Evolutionary conservation across 768 basidiomycete genomes (phyloP).

Genomic region (Kwoniella sp.): DNA sequence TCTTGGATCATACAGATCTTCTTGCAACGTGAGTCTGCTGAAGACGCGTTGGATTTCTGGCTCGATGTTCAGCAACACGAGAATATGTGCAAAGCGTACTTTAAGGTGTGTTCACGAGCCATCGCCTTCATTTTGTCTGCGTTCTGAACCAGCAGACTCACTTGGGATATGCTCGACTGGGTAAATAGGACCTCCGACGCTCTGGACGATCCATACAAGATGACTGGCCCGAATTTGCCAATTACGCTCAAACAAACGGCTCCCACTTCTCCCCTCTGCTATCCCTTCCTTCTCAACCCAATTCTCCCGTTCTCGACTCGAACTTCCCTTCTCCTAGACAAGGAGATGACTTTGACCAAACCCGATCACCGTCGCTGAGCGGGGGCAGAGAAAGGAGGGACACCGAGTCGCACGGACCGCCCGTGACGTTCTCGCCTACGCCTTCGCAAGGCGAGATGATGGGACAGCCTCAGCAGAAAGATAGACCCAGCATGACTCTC

Average conservation of each 20-base stretch:
- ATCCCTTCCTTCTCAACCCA: slow-evolving; percentile 56
- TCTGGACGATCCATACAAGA: slow-evolving; percentile 89
- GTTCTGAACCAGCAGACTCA: not conserved
- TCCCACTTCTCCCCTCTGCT: slow-evolving; percentile 92
- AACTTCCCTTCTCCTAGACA: not conserved
- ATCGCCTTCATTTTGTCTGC: not conserved
- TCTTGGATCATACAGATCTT: slow-evolving; percentile 66
- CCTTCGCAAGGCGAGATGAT: slow-evolving; percentile 3
- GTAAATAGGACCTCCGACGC: slow-evolving; percentile 77
- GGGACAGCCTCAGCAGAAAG: slow-evolving; percentile 13
- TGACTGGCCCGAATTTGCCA: slow-evolving; percentile 99
- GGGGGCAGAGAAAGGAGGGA: slow-evolving; percentile 39
- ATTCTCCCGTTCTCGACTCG: not conserved
- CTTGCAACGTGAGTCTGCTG: slow-evolving; percentile 90
- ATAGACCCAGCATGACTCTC: slow-evolving; percentile 22
- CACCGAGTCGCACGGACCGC: slow-evolving; percentile 48
- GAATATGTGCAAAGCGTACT: slow-evolving; percentile 96
- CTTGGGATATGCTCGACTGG: not conserved
- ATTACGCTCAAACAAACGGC: slow-evolving; percentile 85
- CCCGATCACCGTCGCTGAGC: slow-evolving; percentile 5
- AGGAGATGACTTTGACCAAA: slow-evolving; percentile 5
- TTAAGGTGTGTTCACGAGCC: slow-evolving; percentile 63
- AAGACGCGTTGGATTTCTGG: slow-evolving; percentile 98
- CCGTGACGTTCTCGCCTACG: slow-evolving; percentile 22
- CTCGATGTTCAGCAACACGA: slow-evolving; percentile 99